Conservation (phyloP, 805 yeast genomes). For the Tetrapisispora iriomotensis region DNA sequence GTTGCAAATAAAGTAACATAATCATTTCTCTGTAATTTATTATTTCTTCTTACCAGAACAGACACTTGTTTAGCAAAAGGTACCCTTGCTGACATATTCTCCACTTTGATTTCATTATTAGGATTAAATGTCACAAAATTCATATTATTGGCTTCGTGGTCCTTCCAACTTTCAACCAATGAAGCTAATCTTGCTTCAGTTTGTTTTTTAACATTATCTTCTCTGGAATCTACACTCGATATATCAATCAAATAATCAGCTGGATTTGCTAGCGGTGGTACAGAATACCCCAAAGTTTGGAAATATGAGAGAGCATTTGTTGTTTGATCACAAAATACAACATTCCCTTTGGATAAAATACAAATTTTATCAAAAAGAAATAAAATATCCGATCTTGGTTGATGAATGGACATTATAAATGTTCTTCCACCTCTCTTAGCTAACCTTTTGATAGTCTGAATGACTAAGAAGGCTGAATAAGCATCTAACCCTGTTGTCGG, state of each 20-base stretch:
- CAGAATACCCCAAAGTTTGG: conserved; percentile 32
- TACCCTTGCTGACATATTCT: conserved; percentile 26
- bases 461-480: conserved; percentile 56
- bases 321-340: conserved; percentile 40
- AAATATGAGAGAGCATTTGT: conserved; percentile 41
- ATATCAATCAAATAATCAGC: conserved; percentile 53
- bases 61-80: conserved; percentile 35
- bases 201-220: conserved; percentile 28
- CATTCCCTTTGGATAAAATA: conserved; percentile 56
- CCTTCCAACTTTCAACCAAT: conserved; percentile 34
- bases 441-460: conserved; percentile 49
- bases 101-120: conserved; percentile 18
- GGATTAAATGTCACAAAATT: conserved; percentile 2
- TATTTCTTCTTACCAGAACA: conserved; percentile 38
- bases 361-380: conserved; percentile 58
- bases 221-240: conserved; percentile 45
- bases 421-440: conserved; percentile 55
- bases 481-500: conserved; percentile 87
- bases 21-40: conserved; percentile 42
- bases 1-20: conserved; percentile 38
- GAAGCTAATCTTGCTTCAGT: conserved; percentile 28
- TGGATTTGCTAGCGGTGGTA: conserved; percentile 45
- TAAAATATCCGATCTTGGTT: conserved; percentile 72
- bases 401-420: conserved; percentile 69
- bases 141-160: conserved; percentile 5